A percentile compares a stretch with the other conserved stretches of the same genome.
Conservation (phyloP, 2,329 filamentous ascomycete species). For the Botrytis deweyae region DNA sequence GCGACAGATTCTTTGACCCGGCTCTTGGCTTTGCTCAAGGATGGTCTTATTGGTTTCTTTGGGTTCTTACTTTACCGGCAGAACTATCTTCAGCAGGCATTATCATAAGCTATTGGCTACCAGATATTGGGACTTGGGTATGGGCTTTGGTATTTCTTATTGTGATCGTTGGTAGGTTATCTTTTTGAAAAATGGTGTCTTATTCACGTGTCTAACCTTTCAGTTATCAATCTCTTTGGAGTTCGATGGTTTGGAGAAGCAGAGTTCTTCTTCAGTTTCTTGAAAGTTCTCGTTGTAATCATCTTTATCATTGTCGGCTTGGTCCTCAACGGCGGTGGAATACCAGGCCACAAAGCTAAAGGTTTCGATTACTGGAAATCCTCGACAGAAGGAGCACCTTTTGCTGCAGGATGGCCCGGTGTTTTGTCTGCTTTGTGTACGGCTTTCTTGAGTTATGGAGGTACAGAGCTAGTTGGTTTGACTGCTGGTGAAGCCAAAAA, state of each 20-base stretch:
- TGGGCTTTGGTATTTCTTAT: slow-evolving; percentile 8
- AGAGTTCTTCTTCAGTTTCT: slow-evolving; percentile 75
- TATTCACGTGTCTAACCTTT: neutral
- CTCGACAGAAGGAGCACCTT: neutral
- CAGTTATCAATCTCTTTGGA: slow-evolving; percentile 65
- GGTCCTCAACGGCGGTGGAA: slow-evolving; percentile 6
- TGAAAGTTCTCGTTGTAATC: slow-evolving; percentile 68
- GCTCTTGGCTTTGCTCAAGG: slow-evolving; percentile 67
- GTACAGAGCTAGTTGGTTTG: slow-evolving; percentile 61
- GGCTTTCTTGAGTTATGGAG: slow-evolving; percentile 51
- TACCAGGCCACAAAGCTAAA: slow-evolving; percentile 9
- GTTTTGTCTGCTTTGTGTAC: slow-evolving; percentile 10
- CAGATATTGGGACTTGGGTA: slow-evolving; percentile 8
- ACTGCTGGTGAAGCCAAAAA: slow-evolving; percentile 54
- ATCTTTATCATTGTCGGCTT: slow-evolving; percentile 67
- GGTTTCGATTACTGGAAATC: slow-evolving; percentile 15
- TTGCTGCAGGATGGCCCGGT: slow-evolving; percentile 6
- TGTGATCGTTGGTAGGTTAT: neutral
- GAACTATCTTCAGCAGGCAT: slow-evolving; percentile 7
- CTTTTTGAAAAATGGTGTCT: neutral
- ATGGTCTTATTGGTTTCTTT: slow-evolving; percentile 33
- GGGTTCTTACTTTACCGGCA: slow-evolving; percentile 6
- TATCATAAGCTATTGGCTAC: slow-evolving; percentile 16
- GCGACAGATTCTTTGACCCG: slow-evolving; percentile 69
- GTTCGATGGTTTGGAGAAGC: slow-evolving; percentile 77